Conservation (phyloP, 2,329 filamentous ascomycete species). For the Fusarium musae region DNA sequence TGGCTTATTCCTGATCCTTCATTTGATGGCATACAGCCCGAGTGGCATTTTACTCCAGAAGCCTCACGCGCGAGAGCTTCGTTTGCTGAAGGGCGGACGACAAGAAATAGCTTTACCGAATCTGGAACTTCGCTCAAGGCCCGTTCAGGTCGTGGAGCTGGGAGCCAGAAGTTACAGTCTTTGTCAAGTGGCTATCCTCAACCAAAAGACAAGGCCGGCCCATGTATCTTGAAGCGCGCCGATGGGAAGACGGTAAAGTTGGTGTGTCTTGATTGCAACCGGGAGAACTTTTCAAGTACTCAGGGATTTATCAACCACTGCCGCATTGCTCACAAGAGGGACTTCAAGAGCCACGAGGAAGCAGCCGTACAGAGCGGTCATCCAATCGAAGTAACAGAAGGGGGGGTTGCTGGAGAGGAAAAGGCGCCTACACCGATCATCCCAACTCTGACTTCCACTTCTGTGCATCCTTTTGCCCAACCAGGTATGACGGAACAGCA, state of each 20-base stretch:
- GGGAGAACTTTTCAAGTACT: conserved; percentile 93
- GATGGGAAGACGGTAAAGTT: conserved; percentile 90
- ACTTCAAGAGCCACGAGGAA: conserved; percentile 96
- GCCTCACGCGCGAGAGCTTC: conserved; percentile 57
- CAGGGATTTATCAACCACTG: conserved; percentile 99
- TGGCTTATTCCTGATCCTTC: conserved; percentile 91
- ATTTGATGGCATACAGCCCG: conserved; percentile 77
- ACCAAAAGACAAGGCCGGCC: conserved; percentile 83
- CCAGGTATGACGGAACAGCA: conserved; percentile 64
- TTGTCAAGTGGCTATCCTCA: conserved; percentile 76
- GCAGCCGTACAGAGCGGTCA: conserved; percentile 90
- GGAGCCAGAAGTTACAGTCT: conserved; percentile 73
- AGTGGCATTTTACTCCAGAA: conserved; percentile 57
- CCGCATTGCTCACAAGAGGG: conserved; percentile 91
- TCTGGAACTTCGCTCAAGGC: conserved; percentile 58
- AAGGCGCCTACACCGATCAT: conserved; percentile 32
- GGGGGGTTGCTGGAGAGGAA: conserved; percentile 39
- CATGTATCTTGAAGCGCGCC: conserved; percentile 84
- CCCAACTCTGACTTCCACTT: conserved; percentile 25
- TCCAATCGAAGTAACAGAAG: conserved; percentile 68
- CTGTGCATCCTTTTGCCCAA: conserved; percentile 51
- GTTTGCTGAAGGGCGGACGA: conserved; percentile 76
- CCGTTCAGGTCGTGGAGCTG: conserved; percentile 59
- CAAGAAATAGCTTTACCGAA: conserved; percentile 74
- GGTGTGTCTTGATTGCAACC: conserved; percentile 86